Percentiles rank a stretch among this genome's conserved stretches.
Conservation (phyloP, 306 rosid species). For the Prinsepia uniflora region DNA sequence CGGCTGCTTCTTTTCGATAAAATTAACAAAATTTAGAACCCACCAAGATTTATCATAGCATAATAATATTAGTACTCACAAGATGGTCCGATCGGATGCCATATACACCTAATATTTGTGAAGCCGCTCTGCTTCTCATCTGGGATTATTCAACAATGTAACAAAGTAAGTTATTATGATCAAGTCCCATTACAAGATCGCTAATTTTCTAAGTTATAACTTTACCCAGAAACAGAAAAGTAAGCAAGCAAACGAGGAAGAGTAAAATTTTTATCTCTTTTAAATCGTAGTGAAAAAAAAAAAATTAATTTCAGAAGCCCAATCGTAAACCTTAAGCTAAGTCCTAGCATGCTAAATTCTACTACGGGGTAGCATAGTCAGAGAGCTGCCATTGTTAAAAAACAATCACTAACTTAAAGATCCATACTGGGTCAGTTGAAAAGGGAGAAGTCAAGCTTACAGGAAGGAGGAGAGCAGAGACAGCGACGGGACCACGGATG, state of each 20-base stretch:
- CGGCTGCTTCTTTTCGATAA: not conserved
- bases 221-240: not conserved
- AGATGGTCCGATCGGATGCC: constrained; percentile 74
- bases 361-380: not conserved
- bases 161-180: constrained; percentile 18
- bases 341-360: not conserved
- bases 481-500: constrained; percentile 50
- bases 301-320: not conserved
- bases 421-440: not conserved
- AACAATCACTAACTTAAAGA: not conserved
- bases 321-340: not conserved
- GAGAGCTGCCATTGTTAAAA: not conserved
- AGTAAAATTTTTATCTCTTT: not conserved
- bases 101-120: constrained; percentile 44
- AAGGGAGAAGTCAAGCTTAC: constrained; percentile 31
- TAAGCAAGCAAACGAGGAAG: not conserved
- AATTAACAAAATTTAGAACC: not conserved
- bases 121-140: constrained; percentile 44
- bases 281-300: not conserved
- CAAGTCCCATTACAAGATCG: not conserved
- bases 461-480: constrained; percentile 54
- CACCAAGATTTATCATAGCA: not conserved
- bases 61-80: constrained; percentile 42
- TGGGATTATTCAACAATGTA: constrained; percentile 36
- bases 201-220: not conserved